Evolutionary conservation across 2,329 filamentous ascomycete genomes (phyloP), one percentile per base, ranked within the genome.

Genomic region (Aspergillus sp.): DNA sequence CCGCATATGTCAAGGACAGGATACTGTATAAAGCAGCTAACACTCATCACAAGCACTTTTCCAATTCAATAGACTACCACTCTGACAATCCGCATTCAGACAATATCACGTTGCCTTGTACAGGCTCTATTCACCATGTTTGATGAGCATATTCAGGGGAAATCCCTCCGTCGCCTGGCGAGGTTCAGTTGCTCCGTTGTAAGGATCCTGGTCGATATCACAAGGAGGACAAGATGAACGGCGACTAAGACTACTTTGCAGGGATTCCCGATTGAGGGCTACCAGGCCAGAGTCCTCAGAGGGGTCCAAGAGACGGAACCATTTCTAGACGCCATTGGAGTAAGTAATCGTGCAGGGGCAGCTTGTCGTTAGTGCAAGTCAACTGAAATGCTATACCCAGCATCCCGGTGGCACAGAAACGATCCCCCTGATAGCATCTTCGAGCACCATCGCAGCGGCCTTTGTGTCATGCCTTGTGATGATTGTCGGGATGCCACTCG

Each of bases 181-280:
- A 40, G 37, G 15, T 40, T 40, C 15, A 40, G 37, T n/a, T 40
- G 37, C 37, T 40, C 37, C 37, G 6, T 40, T 40, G 37, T 40
- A 40, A 40, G 37, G 3, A 14, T 37, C 37, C 15, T 4, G 2
- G 37, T 40, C 15, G 9, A n/a, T 40, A 40, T 17, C 4, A 9
- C 4, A 40, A 40, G 3, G 15, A 40, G 17, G 15, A 9, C 3
- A 31, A 31, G 27, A 31, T 31, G 9, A 11, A 31, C 0, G 3
- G 27, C 1, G 37, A 40, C 37, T 40, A 40, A 40, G 1, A 40
- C 15, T 1, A 14, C 35, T 1, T 39, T 17, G 37, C 37, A 40
- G 60, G 60, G 52, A 12, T 71, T 68, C 58, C 60, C 66, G 58
- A 62, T 69, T n/a, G 66, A 68, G 45, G 68, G 68, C 48, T 68